Evolutionary conservation across 2,329 filamentous ascomycete genomes (phyloP).

Genomic region (Cercospora sojina): DNA sequence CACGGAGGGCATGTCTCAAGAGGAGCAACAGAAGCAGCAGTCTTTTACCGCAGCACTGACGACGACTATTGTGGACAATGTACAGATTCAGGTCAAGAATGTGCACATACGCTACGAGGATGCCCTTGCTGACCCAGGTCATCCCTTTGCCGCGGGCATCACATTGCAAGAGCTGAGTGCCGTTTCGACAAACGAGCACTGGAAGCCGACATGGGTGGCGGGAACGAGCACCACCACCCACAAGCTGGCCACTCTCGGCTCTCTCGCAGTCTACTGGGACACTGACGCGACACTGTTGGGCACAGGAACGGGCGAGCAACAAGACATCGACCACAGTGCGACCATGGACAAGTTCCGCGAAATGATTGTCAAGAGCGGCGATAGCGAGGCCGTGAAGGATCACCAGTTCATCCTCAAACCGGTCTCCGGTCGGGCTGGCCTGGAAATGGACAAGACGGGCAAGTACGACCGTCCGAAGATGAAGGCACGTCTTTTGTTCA

Average conservation of each 20-base stretch:
- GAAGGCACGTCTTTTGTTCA: constrained; percentile 88
- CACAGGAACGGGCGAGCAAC: constrained; percentile 70
- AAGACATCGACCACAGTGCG: constrained; percentile 68
- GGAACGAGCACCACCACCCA: constrained; percentile 79
- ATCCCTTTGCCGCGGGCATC: constrained; percentile 89
- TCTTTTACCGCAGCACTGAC: constrained; percentile 94
- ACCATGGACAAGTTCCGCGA: constrained; percentile 74
- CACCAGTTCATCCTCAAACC: constrained; percentile 96
- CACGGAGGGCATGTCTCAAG: constrained; percentile 86
- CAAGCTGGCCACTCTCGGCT: constrained; percentile 87
- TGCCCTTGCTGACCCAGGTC: constrained; percentile 88
- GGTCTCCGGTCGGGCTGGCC: constrained; percentile 89
- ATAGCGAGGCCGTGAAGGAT: constrained; percentile 55
- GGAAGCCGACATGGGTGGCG: constrained; percentile 95
- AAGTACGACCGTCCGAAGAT: constrained; percentile 76
- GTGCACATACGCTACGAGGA: constrained; percentile 98
- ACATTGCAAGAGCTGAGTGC: constrained; percentile 96
- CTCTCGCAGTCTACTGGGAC: constrained; percentile 96
- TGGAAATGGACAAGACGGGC: constrained; percentile 92
- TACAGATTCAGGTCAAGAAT: constrained; percentile 97
- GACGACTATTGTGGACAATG: constrained; percentile 96
- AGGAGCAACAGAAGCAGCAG: constrained; percentile 96
- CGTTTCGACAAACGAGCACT: constrained; percentile 89
- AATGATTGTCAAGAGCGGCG: constrained; percentile 69
- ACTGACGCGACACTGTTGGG: constrained; percentile 85